Evolutionary conservation across 2,329 filamentous ascomycete species (phyloP), one percentile per base, ranked within the genome.

Genomic region (Tolypocladium sp.): DNA sequence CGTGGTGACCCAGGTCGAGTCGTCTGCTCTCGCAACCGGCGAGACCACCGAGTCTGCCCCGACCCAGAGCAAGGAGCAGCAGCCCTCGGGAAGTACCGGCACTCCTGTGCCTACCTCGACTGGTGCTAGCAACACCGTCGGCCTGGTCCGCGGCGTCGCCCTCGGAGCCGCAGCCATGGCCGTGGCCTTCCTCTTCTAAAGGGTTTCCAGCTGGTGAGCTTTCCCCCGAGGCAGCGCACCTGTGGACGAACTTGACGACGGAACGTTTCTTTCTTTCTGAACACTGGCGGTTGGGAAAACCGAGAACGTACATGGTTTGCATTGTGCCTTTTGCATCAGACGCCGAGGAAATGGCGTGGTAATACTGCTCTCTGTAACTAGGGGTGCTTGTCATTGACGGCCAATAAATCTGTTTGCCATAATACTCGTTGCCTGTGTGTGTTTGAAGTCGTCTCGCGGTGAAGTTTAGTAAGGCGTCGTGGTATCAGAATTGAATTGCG

Each of bases 81-180:
- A 52, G 33, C 42, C 60, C 13, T 57, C 62, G 57, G 55, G 52
- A 51, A 59, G 53, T 37, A 63, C 64, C 60, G 62, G 60, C 49
- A 61, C 65, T 25, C 49, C 55, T 30, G 30, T 56, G 8, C 57
- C 67, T 9, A 67, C 68, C 35, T 64, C 70, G 33, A 72, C 70
- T 13, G 71, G 67, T n/a, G 71, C 67, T 30, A 70, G 66, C 37
- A 60, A 63, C n/a, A 61, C 63, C 41, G 61, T 64, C 57, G 59
- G 62, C 54, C 60, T 56, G 51, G 53, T 64, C 55, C 63, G 66
- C 7, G 63, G 62, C n/a, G 64, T 65, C 4, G 58, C 63, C 44
- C 56, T 72, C 38, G 70, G 66, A 49, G 56, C 65, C 35, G 69
- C 62, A 30, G 65, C 63, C 63, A 58, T 73, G 56, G 61, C 67